Base-by-base conservation (phyloP, 768 basidiomycete species). In the Phallus indusiatus region DNA sequence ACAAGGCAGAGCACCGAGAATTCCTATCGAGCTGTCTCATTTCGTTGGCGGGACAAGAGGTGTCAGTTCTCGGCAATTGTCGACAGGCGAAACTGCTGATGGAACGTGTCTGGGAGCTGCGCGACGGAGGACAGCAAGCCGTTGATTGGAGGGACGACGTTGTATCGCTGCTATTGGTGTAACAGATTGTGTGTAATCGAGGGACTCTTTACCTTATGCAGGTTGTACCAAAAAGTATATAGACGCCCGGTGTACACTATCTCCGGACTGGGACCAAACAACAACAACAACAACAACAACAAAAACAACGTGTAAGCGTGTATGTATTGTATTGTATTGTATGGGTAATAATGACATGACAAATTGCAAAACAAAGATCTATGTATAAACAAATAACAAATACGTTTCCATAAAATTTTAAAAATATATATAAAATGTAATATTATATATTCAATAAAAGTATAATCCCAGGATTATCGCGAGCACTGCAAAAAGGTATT, bases 141-240 rank as follows among this genome's bases (percentile, higher is more conserved):
- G 81, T 90, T 49, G 74, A 76, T 61, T 91, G 89, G 88, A 77
- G 86, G 36, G 71, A 75, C 58, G 72, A 76, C 16, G 76, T 89
- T 71, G 68, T 70, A 56, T 64, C 67, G 37, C 61, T 86, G 67
- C 74, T 86, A 55, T 79, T 90, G 49, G 83, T 90, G 18, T 86
- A 68, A 72, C n/a, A n/a, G n/a, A n/a, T 37, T 48, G 59, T 33
- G 34, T 28, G 28, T 28, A 28, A 28, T 28, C 7, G 28, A 28
- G 28, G 28, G 28, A 28, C 42, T 42, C n/a, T n/a, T n/a, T 42
- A 42, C 14, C 42, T 42, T 42, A 49, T 22, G 47, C 22, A 12
- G 8, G 24, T 42, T 42, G 42, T 42, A 42, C 42, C n/a, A 42
- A 42, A 12, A 14, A 14, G n/a, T 42, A 42, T 5, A 42, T 14